Conservation (phyloP, 352 stramenopile species). For the Pythium plurisporium region DNA sequence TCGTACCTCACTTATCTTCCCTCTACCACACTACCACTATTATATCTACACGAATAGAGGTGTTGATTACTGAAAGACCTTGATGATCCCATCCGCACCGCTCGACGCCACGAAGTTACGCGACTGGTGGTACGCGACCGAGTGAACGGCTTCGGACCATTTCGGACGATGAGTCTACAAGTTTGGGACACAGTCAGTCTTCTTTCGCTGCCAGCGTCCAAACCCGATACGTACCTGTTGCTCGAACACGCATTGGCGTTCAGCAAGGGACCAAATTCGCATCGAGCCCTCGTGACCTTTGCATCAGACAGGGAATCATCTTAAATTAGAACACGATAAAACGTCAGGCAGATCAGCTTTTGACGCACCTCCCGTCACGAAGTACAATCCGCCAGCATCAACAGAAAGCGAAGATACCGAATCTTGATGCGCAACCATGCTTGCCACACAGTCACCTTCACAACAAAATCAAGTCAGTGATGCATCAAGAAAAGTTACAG, state of each 20-base stretch:
- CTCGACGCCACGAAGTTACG: conserved; percentile 79
- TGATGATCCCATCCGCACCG: conserved; percentile 80
- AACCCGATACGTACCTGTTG: conserved; percentile 41
- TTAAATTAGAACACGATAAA: no score
- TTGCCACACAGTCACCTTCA: conserved; percentile 69
- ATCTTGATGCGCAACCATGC: conserved; percentile 76
- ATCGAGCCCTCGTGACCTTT: conserved; percentile 80
- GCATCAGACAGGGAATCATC: neutral
- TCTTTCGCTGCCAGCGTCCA: neutral
- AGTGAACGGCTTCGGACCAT: conserved; percentile 73
- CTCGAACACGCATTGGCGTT: conserved; percentile 85
- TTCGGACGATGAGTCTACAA: conserved; percentile 71
- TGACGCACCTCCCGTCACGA: conserved; percentile 61
- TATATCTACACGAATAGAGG: conserved; percentile 13
- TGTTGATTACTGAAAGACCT: conserved; percentile 71
- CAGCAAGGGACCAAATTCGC: conserved; percentile 74
- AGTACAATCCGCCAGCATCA: conserved; percentile 67
- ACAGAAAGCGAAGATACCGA: conserved; percentile 77
- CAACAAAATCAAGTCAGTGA: neutral
- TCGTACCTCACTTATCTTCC: conserved; percentile 1
- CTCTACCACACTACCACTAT: conserved; percentile 21
- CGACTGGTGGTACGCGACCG: conserved; percentile 69
- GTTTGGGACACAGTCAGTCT: neutral
- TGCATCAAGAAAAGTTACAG: neutral
- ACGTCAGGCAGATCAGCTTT: no score